Base-by-base conservation (phyloP, 2,329 filamentous ascomycete genomes). In the Piedraia hortae region DNA sequence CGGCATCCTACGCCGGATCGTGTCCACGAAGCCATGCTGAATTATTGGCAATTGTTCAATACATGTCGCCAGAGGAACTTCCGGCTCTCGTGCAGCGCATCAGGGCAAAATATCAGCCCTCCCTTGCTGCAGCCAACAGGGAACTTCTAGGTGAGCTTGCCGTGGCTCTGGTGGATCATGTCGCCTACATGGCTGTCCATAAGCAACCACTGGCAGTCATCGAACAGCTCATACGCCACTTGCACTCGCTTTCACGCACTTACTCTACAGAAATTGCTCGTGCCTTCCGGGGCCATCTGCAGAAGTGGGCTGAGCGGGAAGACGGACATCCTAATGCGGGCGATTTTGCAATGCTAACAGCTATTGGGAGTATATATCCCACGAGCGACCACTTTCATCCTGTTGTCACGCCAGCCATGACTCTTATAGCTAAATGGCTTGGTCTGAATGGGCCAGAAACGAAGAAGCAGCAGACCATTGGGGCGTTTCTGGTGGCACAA, bases 321-420 rank as follows among this genome's bases (percentile, higher is more conserved):
- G 17, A 19, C 6, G 54, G 62, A 54, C 34, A 59, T 43, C 37
- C 58, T 42, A 34, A 43, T 7, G 41, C 56, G n/a, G 74, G 75
- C 10, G 80, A 97, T 36, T 48, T 97, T 10, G 48, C 78, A 11
- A 49, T 89, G n/a, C 50, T 97, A 16, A 80, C 75, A 1, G 78
- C 75, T 0, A 62, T 91, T 27, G 65, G 69, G 18, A 66, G 65
- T 2, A 72, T 88, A 23, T 97, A 89, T 38, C 80, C 85, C 4
- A 90, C 85, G 0, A 91, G 80, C 0, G 85, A 97, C 45, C 80
- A 93, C 46, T 97, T 93, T 46, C 85, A 97, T 37, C 71, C 85
- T 35, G 75, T 93, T 16, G 71, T 77, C 18, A 97, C 85, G 2
- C 85, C 85, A 2, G 72, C 82, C 1, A 71, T 77, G 46, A 62